Evolutionary conservation across 1,139 yeast species (phyloP).

Genomic region (Debaryomyces coudertii): DNA sequence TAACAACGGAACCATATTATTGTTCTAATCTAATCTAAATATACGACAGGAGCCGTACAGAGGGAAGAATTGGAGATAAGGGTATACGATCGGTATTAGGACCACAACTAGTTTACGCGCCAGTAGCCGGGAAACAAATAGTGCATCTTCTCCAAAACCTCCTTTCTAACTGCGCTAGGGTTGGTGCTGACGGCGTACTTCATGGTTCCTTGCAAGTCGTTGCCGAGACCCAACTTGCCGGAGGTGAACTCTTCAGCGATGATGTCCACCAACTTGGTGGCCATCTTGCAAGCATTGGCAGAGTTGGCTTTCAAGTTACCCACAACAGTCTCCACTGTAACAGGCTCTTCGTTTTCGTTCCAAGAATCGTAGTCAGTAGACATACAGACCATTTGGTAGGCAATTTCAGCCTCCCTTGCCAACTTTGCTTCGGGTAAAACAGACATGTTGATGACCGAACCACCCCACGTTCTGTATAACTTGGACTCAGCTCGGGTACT

Average conservation of each 20-base stretch:
- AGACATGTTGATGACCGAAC: conserved; percentile 94
- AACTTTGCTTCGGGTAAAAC: conserved; percentile 94
- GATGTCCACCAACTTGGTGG: conserved; percentile 66
- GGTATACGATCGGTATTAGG: background rate
- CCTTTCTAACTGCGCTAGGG: conserved; percentile 73
- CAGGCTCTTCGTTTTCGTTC: conserved; percentile 94
- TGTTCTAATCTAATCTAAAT: conserved; percentile 1
- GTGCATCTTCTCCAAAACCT: conserved; percentile 77
- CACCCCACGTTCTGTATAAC: conserved; percentile 88
- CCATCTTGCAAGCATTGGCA: conserved; percentile 79
- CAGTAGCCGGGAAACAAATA: conserved; percentile 93
- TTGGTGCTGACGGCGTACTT: conserved; percentile 80
- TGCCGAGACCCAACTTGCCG: conserved; percentile 60
- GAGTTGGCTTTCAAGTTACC: conserved; percentile 88
- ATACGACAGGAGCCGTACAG: background rate
- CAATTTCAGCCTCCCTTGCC: conserved; percentile 95
- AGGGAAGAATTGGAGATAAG: background rate
- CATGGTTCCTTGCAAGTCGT: conserved; percentile 74
- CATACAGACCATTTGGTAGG: conserved; percentile 98
- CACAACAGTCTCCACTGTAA: conserved; percentile 94
- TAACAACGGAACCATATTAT: background rate
- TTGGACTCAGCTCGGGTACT: conserved; percentile 96
- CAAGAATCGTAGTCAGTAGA: conserved; percentile 98
- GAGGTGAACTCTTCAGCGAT: conserved; percentile 63
- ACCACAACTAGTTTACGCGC: conserved; percentile 38